Conservation (phyloP, 192 early-diverging fungal species). For the Entomortierella lignicola region DNA sequence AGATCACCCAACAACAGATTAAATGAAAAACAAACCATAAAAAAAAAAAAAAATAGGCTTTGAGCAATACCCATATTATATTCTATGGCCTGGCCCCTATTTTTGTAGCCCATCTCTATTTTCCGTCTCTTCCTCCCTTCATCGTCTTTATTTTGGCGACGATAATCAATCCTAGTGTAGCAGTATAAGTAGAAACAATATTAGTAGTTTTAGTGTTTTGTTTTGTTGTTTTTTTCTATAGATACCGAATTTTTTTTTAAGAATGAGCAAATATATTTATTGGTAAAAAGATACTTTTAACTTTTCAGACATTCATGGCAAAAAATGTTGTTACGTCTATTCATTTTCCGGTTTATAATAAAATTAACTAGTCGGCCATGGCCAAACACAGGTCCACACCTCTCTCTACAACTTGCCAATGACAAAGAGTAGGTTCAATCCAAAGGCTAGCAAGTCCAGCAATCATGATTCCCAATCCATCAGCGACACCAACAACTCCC, state of each 20-base stretch:
- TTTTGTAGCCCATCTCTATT: background rate
- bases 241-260: no score
- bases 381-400: slow-evolving; percentile 32
- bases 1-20: slow-evolving; percentile 40
- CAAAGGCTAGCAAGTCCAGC: slow-evolving; percentile 52
- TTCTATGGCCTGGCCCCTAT: background rate
- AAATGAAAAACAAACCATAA: background rate
- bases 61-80: background rate
- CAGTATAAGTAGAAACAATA: no score
- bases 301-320: no score
- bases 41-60: background rate
- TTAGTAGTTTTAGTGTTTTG: no score
- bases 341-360: background rate
- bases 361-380: slow-evolving; percentile 25
- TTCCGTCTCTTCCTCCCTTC: background rate
- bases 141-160: no score
- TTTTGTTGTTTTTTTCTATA: no score
- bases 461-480: slow-evolving; percentile 52
- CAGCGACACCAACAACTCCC: slow-evolving; percentile 55
- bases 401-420: slow-evolving; percentile 34
- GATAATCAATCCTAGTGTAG: no score
- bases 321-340: background rate
- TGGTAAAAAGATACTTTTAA: no score
- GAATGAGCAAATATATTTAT: no score
- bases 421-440: slow-evolving; percentile 54